Conservation (phyloP, 768 basidiomycete species). For the Phylloporus rhodoxanthus region DNA sequence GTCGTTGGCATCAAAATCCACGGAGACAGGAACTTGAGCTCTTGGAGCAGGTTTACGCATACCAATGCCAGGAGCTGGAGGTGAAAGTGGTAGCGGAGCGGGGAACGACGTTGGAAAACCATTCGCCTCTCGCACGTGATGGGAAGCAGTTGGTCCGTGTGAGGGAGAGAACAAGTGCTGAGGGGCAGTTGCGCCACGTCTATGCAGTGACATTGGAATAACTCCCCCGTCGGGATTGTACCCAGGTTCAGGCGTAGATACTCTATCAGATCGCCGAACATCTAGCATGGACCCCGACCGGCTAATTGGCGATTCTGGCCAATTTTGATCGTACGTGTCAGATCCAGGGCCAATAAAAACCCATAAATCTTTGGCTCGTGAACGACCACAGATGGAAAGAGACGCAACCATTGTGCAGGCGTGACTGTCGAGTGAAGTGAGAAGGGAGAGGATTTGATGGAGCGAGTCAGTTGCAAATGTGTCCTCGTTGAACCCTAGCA, state of each 20-base stretch:
- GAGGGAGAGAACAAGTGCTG: conserved; percentile 22
- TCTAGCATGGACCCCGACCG: conserved; percentile 34
- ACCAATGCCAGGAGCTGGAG: conserved; percentile 31
- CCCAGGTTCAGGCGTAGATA: conserved; percentile 28
- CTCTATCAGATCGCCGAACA: conserved; percentile 31
- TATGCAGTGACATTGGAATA: conserved; percentile 27
- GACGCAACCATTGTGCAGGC: conserved; percentile 66
- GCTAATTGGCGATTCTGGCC: conserved; percentile 33
- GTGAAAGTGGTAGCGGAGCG: conserved; percentile 13
- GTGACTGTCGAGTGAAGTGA: conserved; percentile 61
- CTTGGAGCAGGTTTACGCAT: conserved; percentile 61
- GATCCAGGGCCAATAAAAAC: conserved; percentile 58
- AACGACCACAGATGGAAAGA: conserved; percentile 63
- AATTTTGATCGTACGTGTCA: conserved; percentile 27
- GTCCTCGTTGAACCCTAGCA: conserved; percentile 73
- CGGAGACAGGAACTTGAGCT: conserved; percentile 57
- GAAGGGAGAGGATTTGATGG: conserved; percentile 60
- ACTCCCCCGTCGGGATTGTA: conserved; percentile 19
- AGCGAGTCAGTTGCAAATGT: conserved; percentile 71
- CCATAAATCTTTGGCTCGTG: conserved; percentile 74
- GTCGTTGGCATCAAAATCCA: conserved; percentile 37
- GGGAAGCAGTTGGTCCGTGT: conserved; percentile 12
- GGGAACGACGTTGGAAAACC: conserved; percentile 15
- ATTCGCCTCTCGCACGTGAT: conserved; percentile 33
- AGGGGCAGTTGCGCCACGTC: conserved; percentile 27